phyloP scores from a whole-genome alignment of 495 filamentous ascomycete species.

The Aspergillus coremiiformis region DNA sequence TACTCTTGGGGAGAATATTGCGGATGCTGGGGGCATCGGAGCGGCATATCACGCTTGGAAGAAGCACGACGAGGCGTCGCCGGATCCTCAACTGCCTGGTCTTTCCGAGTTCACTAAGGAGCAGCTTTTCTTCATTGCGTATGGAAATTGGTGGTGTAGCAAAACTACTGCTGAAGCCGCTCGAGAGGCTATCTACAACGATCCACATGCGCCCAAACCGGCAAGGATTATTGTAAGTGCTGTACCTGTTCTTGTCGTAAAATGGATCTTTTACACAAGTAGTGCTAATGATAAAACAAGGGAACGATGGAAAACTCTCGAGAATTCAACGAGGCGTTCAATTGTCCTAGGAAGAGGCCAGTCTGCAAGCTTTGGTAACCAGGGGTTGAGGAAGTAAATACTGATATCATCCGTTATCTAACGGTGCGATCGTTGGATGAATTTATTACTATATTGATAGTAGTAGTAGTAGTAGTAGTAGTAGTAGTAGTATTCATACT shows the following conservation, averaged over 20 bases:
- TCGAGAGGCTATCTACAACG: slow-evolving; percentile 48
- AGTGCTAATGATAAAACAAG: slow-evolving; percentile 20
- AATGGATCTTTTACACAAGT: neutral
- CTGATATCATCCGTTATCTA: neutral
- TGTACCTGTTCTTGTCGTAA: neutral
- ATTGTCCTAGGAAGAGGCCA: slow-evolving; percentile 56
- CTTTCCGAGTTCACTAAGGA: slow-evolving; percentile 58
- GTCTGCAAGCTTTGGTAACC: slow-evolving; percentile 62
- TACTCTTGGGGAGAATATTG: slow-evolving; percentile 70
- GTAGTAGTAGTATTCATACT: too few species aligned
- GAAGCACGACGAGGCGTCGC: slow-evolving; percentile 42
- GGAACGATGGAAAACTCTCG: slow-evolving; percentile 60
- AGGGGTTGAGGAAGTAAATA: neutral
- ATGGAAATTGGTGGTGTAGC: slow-evolving; percentile 61
- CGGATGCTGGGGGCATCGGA: slow-evolving; percentile 63
- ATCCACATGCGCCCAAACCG: slow-evolving; percentile 57
- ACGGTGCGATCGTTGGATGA: too few species aligned
- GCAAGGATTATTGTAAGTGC: slow-evolving; percentile 50
- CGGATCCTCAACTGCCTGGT: slow-evolving; percentile 55
- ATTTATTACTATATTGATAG: too few species aligned
- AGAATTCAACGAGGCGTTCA: slow-evolving; percentile 60
- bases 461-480: too few species aligned
- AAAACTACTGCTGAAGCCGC: slow-evolving; percentile 53
- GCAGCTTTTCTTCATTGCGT: slow-evolving; percentile 67
- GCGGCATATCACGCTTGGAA: slow-evolving; percentile 64